These are phyloP conservation scores for Nyctanthes arbortristis DNA, from an alignment of 257 asterid genomes.

Conservation along the genomic window DNA sequence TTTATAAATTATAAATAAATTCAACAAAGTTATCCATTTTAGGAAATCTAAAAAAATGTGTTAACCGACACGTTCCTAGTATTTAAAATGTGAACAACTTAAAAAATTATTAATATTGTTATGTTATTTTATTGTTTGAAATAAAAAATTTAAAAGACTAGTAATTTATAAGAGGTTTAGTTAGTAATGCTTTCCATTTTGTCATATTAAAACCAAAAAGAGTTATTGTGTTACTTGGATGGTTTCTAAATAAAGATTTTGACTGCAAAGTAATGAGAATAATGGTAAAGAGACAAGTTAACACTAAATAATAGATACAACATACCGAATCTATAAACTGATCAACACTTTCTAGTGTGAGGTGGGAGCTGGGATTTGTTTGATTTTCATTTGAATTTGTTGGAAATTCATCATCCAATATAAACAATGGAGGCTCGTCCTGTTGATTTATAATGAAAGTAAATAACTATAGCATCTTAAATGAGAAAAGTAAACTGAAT, in stretches of 20 bases:
- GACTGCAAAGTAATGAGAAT: constrained; percentile 1
- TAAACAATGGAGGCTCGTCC: constrained; percentile 43
- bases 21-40: no score
- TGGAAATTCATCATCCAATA: constrained; percentile 53
- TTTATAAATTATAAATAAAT: no score
- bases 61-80: no score
- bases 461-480: constrained; percentile 20
- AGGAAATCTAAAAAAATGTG: no score
- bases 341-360: constrained; percentile 52
- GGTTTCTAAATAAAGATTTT: constrained; percentile 1
- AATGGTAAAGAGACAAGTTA: background rate
- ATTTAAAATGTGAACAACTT: no score
- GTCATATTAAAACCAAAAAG: background rate
- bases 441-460: constrained; percentile 28
- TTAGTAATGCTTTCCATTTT: constrained; percentile 4
- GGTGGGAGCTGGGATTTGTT: constrained; percentile 49
- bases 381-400: constrained; percentile 51
- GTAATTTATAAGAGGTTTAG: background rate
- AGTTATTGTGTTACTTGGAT: background rate
- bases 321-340: constrained; percentile 75
- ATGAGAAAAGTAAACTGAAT: constrained; percentile 20
- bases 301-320: constrained; percentile 3
- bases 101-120: no score
- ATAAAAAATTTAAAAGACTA: background rate
- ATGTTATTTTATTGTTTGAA: no score